phyloP scores from a whole-genome alignment of 176 grass and related monocot genomes.

The Chloris gayana region DNA sequence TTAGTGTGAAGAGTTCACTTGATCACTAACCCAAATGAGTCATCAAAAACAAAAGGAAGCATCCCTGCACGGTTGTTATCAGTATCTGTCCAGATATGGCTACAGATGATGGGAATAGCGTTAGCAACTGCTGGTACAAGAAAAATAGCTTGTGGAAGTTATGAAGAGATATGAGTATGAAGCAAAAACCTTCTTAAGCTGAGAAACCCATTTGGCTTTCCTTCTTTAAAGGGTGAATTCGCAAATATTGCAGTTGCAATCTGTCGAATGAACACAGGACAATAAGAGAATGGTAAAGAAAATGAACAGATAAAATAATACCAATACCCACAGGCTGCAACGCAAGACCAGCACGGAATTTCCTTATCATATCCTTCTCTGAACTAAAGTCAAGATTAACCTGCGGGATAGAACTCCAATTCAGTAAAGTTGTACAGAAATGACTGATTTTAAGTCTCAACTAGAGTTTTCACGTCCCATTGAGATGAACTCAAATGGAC shows the following conservation, averaged over 20 bases:
- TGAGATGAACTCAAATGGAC: slow-evolving; percentile 1
- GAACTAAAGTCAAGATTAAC: slow-evolving; percentile 99
- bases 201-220: slow-evolving; percentile 97
- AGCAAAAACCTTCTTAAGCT: slow-evolving; percentile 90
- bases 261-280: slow-evolving; percentile 53
- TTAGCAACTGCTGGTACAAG: slow-evolving; percentile 34
- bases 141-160: not conserved
- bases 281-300: slow-evolving; percentile 16
- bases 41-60: slow-evolving; percentile 85
- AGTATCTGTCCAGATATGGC: slow-evolving; percentile 98
- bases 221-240: slow-evolving; percentile 98
- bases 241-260: slow-evolving; percentile 99
- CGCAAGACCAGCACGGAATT: slow-evolving; percentile 81
- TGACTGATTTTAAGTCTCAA: not conserved
- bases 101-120: slow-evolving; percentile 42
- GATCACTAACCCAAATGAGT: slow-evolving; percentile 71
- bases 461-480: not conserved
- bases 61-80: slow-evolving; percentile 96
- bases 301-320: slow-evolving; percentile 37
- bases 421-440: slow-evolving; percentile 17
- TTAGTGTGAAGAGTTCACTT: not conserved
- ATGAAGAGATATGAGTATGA: slow-evolving; percentile 5
- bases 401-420: slow-evolving; percentile 44
- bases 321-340: slow-evolving; percentile 88
- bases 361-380: slow-evolving; percentile 93